These are phyloP conservation scores for Pichia phayaonensis DNA, from an alignment of 805 yeast species.

Conservation along the genomic window DNA sequence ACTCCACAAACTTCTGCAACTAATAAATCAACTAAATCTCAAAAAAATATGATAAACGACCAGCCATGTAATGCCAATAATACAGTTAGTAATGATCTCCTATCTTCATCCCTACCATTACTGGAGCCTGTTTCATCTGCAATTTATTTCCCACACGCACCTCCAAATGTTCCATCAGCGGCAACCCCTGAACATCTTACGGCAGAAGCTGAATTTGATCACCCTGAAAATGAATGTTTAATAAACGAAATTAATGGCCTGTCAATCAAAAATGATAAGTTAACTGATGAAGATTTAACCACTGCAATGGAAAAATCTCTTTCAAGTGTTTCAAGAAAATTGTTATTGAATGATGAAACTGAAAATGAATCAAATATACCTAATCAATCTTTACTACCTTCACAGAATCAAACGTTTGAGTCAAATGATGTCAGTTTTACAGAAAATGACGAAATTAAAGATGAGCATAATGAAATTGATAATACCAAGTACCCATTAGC, in stretches of 20 bases:
- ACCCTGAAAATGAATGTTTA: constrained; percentile 11
- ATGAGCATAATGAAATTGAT: constrained; percentile 6
- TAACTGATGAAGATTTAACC: neutral
- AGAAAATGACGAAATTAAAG: neutral
- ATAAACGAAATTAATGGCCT: neutral
- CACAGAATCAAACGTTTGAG: neutral
- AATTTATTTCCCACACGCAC: constrained; percentile 62
- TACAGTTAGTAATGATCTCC: neutral
- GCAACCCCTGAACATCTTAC: constrained; percentile 34
- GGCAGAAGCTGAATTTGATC: constrained; percentile 43
- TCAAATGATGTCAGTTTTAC: neutral
- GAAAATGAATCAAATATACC: neutral
- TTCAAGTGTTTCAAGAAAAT: neutral
- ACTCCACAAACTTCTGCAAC: neutral
- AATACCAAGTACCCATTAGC: constrained; percentile 55
- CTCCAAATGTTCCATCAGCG: constrained; percentile 24
- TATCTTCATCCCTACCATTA: constrained; percentile 15
- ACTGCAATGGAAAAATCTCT: neutral
- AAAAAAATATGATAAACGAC: neutral
- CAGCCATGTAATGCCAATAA: neutral
- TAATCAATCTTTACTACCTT: neutral
- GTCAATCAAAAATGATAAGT: neutral
- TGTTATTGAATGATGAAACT: neutral
- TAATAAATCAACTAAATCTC: neutral
- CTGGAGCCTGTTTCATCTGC: constrained; percentile 63